Conservation (phyloP, 2,329 filamentous ascomycete species). For the Magnaporthales sp. region DNA sequence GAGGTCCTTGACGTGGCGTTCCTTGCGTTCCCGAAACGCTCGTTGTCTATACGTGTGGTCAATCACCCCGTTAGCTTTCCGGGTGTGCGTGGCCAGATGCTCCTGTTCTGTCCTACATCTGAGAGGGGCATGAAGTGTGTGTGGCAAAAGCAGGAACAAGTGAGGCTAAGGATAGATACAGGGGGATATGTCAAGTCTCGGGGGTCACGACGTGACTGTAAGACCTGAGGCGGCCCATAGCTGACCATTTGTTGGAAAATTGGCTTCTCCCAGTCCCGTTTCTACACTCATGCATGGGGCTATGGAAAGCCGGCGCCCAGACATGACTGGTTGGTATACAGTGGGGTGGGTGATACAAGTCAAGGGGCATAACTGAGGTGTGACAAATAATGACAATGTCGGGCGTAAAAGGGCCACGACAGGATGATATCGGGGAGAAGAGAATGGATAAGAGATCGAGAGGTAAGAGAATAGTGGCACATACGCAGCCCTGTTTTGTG, state of each 20-base stretch:
- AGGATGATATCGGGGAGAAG: not conserved
- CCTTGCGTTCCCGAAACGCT: slow-evolving; percentile 92
- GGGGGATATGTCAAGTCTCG: not conserved
- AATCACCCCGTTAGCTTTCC: not conserved
- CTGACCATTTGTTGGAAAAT: not conserved
- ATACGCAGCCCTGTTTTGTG: slow-evolving; percentile 54
- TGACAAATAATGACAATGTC: not conserved
- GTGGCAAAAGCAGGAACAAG: not conserved
- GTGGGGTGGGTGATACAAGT: not conserved
- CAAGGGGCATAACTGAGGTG: not conserved
- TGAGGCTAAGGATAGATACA: not conserved
- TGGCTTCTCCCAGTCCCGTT: not conserved
- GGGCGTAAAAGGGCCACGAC: not conserved
- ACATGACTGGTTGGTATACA: not conserved
- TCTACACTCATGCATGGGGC: not conserved
- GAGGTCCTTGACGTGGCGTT: slow-evolving; percentile 82
- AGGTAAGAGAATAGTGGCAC: slow-evolving; percentile 20
- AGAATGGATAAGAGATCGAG: not conserved
- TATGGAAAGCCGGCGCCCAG: not conserved
- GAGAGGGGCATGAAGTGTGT: not conserved
- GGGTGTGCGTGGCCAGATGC: not conserved
- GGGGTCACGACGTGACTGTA: not conserved
- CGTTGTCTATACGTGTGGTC: slow-evolving; percentile 57
- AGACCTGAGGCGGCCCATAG: not conserved
- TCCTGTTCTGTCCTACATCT: not conserved